Percentiles rank a stretch among this genome's conserved stretches.
phyloP scores from a whole-genome alignment of 176 grass and related monocot genomes.

The Bothriochloa decipiens region DNA sequence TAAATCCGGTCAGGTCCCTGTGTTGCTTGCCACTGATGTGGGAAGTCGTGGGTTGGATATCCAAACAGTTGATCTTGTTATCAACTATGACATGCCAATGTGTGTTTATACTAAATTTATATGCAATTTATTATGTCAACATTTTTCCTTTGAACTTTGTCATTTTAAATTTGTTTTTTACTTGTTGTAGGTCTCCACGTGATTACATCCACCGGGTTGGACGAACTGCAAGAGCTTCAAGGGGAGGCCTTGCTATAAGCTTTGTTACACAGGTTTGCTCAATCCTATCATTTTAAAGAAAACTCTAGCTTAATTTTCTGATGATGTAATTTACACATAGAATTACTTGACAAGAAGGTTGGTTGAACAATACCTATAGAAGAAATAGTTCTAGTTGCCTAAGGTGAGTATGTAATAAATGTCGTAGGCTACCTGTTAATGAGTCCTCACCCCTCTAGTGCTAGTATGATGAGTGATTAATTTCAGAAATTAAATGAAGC shows the following conservation, averaged over 20 bases:
- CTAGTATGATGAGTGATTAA: not conserved
- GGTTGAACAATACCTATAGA: constrained; percentile 5
- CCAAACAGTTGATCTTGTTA: constrained; percentile 95
- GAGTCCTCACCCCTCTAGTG: not conserved
- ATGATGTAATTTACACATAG: not conserved
- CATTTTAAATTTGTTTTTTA: constrained; percentile 17
- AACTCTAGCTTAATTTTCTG: not conserved
- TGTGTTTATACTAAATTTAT: constrained; percentile 36
- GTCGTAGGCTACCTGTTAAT: not conserved
- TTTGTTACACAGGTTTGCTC: constrained; percentile 78
- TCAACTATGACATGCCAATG: constrained; percentile 94
- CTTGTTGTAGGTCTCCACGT: constrained; percentile 58
- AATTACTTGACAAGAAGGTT: not conserved
- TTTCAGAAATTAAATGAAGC: not conserved
- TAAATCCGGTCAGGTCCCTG: constrained; percentile 73
- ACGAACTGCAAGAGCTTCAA: constrained; percentile 88
- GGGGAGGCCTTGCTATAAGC: constrained; percentile 81
- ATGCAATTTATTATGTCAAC: not conserved
- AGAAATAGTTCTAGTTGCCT: not conserved
- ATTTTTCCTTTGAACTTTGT: constrained; percentile 23
- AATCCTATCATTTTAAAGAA: constrained; percentile 20
- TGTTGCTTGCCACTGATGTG: constrained; percentile 83
- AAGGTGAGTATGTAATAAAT: not conserved
- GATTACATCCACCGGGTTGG: constrained; percentile 96
- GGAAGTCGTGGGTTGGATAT: constrained; percentile 98